Evolutionary conservation across 2,329 filamentous ascomycete species (phyloP).

Genomic region (Nothomitra cinnamomea): DNA sequence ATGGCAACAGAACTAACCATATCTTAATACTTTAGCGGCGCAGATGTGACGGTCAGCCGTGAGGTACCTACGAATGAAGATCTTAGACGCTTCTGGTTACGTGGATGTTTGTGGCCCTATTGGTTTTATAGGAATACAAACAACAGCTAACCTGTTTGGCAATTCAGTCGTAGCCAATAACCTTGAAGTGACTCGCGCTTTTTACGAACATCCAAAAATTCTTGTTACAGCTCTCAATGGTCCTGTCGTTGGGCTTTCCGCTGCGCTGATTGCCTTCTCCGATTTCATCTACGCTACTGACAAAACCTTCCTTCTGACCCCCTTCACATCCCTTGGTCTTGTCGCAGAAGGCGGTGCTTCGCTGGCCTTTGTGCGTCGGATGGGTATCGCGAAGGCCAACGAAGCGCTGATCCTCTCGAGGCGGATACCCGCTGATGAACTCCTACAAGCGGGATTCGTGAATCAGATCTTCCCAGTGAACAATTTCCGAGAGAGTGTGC

Average conservation of each 20-base stretch:
- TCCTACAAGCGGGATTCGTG: slow-evolving; percentile 63
- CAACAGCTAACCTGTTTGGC: slow-evolving; percentile 35
- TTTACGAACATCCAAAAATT: slow-evolving; percentile 88
- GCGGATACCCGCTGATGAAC: slow-evolving; percentile 53
- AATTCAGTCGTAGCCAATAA: slow-evolving; percentile 66
- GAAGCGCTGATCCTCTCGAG: slow-evolving; percentile 88
- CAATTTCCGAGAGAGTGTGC: slow-evolving; percentile 53
- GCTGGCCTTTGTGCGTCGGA: slow-evolving; percentile 57
- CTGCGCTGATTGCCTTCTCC: slow-evolving; percentile 63
- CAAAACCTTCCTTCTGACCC: slow-evolving; percentile 70
- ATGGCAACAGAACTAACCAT: not conserved
- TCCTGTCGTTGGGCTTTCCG: slow-evolving; percentile 74
- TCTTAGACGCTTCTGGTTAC: not conserved
- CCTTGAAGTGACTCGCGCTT: slow-evolving; percentile 74
- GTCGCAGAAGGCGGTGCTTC: slow-evolving; percentile 78
- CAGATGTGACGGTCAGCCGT: slow-evolving; percentile 49
- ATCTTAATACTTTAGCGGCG: slow-evolving; percentile 39
- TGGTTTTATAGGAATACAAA: slow-evolving; percentile 10
- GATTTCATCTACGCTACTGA: slow-evolving; percentile 88
- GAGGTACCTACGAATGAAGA: slow-evolving; percentile 21
- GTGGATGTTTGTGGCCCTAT: not conserved
- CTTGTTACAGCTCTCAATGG: slow-evolving; percentile 84
- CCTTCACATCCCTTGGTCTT: slow-evolving; percentile 77
- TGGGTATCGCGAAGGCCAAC: slow-evolving; percentile 70
- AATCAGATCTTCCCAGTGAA: slow-evolving; percentile 61